These are phyloP conservation scores for Penicillium malachiteum DNA, from an alignment of 495 filamentous ascomycete genomes.

Conservation along the genomic window DNA sequence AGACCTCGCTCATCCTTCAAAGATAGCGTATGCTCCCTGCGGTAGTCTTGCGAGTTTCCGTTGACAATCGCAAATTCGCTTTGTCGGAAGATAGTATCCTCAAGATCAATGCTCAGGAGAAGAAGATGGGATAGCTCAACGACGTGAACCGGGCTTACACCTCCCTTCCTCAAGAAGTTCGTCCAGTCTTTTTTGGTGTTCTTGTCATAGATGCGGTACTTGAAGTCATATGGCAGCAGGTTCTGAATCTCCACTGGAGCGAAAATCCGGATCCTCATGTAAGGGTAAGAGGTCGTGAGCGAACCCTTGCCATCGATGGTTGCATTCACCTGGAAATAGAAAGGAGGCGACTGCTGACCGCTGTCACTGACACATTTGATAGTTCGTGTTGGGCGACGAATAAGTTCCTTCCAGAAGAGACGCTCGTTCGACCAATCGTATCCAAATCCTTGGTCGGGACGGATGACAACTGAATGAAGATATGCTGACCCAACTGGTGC, in stretches of 20 bases:
- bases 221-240: conserved; percentile 94
- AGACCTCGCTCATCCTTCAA: conserved; percentile 82
- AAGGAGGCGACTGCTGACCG: conserved; percentile 72
- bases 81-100: conserved; percentile 89
- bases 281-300: conserved; percentile 79
- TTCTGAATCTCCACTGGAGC: conserved; percentile 95
- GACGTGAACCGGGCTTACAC: conserved; percentile 94
- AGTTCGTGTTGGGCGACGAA: conserved; percentile 78
- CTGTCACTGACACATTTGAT: conserved; percentile 83
- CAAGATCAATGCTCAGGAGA: conserved; percentile 88
- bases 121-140: conserved; percentile 93
- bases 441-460: conserved; percentile 95
- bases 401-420: conserved; percentile 87
- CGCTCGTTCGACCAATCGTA: conserved; percentile 90
- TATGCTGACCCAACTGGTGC: conserved; percentile 91
- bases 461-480: conserved; percentile 83
- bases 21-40: conserved; percentile 72
- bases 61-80: conserved; percentile 98
- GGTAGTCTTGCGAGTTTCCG: conserved; percentile 82
- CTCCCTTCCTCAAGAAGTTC: conserved; percentile 94
- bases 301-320: conserved; percentile 78
- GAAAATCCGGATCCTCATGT: conserved; percentile 87
- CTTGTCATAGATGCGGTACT: conserved; percentile 97
- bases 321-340: conserved; percentile 94
- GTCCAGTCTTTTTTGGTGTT: conserved; percentile 98